These are phyloP conservation scores for Theileria sp. DNA, from an alignment of 169 alveolate species.

Conservation along the genomic window DNA sequence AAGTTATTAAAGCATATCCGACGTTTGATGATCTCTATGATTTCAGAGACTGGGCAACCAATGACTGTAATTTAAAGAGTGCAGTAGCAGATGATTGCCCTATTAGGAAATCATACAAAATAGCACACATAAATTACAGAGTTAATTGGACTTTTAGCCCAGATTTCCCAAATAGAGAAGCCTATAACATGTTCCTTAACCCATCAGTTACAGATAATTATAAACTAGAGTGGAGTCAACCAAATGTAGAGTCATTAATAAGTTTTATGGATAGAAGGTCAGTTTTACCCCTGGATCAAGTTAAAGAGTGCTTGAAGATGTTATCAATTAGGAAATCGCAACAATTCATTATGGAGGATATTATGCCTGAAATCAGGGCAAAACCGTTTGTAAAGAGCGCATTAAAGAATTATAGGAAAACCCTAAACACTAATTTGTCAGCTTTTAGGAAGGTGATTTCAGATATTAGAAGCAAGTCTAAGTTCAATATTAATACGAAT, in stretches of 20 bases:
- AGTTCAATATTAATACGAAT: background rate
- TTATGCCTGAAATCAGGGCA: constrained; percentile 59
- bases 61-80: constrained; percentile 49
- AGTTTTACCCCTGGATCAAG: constrained; percentile 47
- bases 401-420: background rate
- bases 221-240: constrained; percentile 36
- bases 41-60: constrained; percentile 81
- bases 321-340: constrained; percentile 7
- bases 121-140: constrained; percentile 73
- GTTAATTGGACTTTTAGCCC: constrained; percentile 72
- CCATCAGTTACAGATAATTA: constrained; percentile 63
- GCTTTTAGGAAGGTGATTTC: constrained; percentile 17
- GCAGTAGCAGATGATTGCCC: constrained; percentile 60
- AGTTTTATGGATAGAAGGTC: constrained; percentile 49
- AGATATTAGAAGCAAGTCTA: background rate
- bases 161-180: constrained; percentile 77
- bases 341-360: constrained; percentile 60
- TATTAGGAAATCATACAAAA: constrained; percentile 54
- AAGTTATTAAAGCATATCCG: constrained; percentile 87
- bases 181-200: constrained; percentile 68
- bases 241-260: constrained; percentile 6
- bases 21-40: constrained; percentile 77
- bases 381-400: background rate
- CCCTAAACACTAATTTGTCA: constrained; percentile 30
- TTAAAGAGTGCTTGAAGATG: constrained; percentile 32